Evolutionary conservation across 257 asterid genomes (phyloP).

Genomic region (Ajuga chamaepitys): DNA sequence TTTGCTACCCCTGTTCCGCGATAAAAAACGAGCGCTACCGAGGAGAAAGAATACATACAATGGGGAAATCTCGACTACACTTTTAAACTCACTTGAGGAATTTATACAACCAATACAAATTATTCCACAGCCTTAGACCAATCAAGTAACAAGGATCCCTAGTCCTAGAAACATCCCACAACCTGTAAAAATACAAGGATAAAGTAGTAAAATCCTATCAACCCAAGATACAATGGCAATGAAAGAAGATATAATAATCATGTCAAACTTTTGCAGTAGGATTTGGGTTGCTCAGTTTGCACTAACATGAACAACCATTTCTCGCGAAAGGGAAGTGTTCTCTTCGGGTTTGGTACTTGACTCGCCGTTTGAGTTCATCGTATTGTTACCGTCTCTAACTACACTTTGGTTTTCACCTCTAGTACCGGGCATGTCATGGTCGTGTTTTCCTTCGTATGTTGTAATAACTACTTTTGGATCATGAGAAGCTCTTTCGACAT

Average conservation of each 20-base stretch:
- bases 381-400: conserved; percentile 26
- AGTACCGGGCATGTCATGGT: conserved; percentile 54
- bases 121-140: conserved; percentile 23
- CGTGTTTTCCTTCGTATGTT: conserved; percentile 77
- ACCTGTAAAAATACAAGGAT: no score
- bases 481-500: conserved; percentile 84
- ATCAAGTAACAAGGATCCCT: conserved; percentile 1
- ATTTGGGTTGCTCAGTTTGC: conserved; percentile 38
- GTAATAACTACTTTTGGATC: conserved; percentile 68
- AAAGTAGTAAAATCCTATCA: background rate
- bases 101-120: conserved; percentile 29
- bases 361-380: conserved; percentile 29
- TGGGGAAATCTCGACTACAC: conserved; percentile 18
- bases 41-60: conserved; percentile 2
- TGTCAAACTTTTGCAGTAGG: background rate
- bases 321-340: conserved; percentile 35
- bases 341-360: conserved; percentile 48
- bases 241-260: conserved; percentile 4
- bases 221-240: conserved; percentile 10
- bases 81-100: conserved; percentile 11
- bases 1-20: no score
- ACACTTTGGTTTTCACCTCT: conserved; percentile 34
- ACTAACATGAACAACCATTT: conserved; percentile 50
- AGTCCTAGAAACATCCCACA: background rate
- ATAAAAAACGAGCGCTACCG: background rate